A percentile compares a stretch with the other conserved stretches of the same genome.
Evolutionary conservation across 257 asterid genomes (phyloP).

Genomic region (Primulina tabacum): DNA sequence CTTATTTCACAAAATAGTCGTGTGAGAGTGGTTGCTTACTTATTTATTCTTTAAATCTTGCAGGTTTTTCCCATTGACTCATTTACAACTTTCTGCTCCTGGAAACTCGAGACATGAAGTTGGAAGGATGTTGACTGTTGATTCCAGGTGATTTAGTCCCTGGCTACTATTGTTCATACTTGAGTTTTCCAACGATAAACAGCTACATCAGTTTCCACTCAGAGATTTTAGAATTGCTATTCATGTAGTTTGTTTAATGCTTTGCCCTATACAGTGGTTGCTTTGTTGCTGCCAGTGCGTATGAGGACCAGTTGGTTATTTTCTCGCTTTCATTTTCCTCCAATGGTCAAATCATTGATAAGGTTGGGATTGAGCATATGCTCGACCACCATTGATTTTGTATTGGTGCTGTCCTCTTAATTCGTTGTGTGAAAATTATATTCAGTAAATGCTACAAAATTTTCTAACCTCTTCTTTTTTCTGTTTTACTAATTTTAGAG

Average conservation of each 20-base stretch:
- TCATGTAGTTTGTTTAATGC: conserved; percentile 40
- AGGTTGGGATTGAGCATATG: conserved; percentile 44
- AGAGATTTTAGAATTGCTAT: conserved; percentile 38
- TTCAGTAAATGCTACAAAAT: conserved; percentile 16
- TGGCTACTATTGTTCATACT: conserved; percentile 19
- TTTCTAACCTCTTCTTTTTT: conserved; percentile 26
- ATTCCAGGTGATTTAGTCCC: conserved; percentile 60
- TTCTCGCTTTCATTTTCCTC: conserved; percentile 62
- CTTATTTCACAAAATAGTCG: conserved; percentile 18
- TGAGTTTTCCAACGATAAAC: conserved; percentile 21
- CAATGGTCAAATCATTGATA: conserved; percentile 66
- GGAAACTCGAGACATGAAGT: conserved; percentile 77
- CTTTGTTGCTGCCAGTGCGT: conserved; percentile 93
- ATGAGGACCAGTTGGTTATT: conserved; percentile 76
- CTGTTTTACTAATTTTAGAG: conserved; percentile 40
- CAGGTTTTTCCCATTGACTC: conserved; percentile 75
- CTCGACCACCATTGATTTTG: conserved; percentile 12
- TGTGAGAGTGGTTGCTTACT: conserved; percentile 24
- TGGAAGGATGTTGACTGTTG: conserved; percentile 94
- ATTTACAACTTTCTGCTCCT: conserved; percentile 67
- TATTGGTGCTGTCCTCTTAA: conserved; percentile 17
- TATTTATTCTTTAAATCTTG: conserved; percentile 7
- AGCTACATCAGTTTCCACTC: conserved; percentile 34
- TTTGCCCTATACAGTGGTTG: conserved; percentile 76
- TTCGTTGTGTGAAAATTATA: conserved; percentile 13